phyloP scores from a whole-genome alignment of 305 asterid species.

The Nicotiana rustica region DNA sequence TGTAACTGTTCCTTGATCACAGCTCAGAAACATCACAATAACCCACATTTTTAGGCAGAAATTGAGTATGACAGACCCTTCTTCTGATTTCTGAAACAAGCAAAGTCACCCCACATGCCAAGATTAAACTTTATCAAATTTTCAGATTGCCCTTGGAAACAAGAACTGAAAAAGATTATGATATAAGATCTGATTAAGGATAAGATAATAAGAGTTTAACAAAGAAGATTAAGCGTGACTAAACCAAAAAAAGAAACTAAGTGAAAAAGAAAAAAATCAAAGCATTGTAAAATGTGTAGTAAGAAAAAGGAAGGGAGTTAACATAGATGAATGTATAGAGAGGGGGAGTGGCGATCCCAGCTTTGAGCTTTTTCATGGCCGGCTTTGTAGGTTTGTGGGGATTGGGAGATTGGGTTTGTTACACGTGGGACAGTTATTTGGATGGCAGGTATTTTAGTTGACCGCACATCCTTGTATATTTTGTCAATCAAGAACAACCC shows the following conservation, averaged over 20 bases:
- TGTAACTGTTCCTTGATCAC: constrained; percentile 39
- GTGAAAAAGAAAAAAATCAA: constrained; percentile 32
- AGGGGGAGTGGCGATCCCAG: constrained; percentile 53
- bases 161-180: neutral
- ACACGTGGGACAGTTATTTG: constrained; percentile 40
- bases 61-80: constrained; percentile 24
- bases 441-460: constrained; percentile 29
- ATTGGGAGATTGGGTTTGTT: constrained; percentile 37
- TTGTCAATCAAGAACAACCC: neutral
- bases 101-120: constrained; percentile 43
- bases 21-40: constrained; percentile 37
- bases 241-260: constrained; percentile 17
- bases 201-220: neutral
- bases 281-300: constrained; percentile 53
- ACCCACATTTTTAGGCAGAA: constrained; percentile 33
- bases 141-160: neutral
- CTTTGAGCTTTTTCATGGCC: constrained; percentile 50
- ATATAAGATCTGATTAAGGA: neutral
- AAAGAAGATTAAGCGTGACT: constrained; percentile 17
- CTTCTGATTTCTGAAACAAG: constrained; percentile 34
- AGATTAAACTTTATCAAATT: constrained; percentile 38
- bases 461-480: neutral
- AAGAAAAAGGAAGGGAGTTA: constrained; percentile 59
- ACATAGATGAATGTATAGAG: constrained; percentile 30
- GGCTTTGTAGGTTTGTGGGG: constrained; percentile 50